Evolutionary conservation across 192 early-diverging fungal genomes (phyloP), one percentile per base, ranked within the genome.

Genomic region (Phlyctochytrium bullatum): DNA sequence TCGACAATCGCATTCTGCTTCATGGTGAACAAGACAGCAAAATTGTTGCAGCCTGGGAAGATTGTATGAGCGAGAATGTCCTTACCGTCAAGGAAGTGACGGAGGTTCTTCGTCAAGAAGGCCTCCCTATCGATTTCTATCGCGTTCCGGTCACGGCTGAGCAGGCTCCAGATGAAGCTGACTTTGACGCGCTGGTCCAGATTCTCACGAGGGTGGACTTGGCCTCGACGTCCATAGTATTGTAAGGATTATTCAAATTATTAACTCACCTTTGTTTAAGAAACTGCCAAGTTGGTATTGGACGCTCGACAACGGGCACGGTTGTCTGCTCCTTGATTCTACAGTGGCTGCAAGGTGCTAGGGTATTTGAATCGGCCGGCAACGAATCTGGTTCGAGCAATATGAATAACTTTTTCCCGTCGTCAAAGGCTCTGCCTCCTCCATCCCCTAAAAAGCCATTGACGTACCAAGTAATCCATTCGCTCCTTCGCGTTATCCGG

Each of bases 71-170:
- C 4, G 74, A 82, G 25, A 69, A 82, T 65, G 79, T 88, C 6
- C 53, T 83, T 33, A 86, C 87, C 1, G 69, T 82, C 0, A 61
- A 75, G 0, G 81, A 86, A 28, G 81, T 82, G 17, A 77, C 83
- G 53, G 75, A 74, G 10, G 33, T 75, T 27, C 65, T 86, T 0
- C 33, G 62, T 24, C 52, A 65, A 4, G 83, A 83, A 50, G 59
- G 61, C 33, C 2, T 61, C 3, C 62, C 57, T 1, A 66, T 79
- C 33, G 65, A 64, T 3, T 88, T 83, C 53, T 71, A 81, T 52
- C 79, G 87, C n/a, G 75, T 87, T 25, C 87, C 87, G 0, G 59
- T 83, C 23, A 88, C 87, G 17, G 83, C 87, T 17, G 87, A 88
- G 67, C 69, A 74, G 17, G 64, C 82, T 6, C 87, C 87, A 1